Evolutionary conservation across 192 early-diverging fungal genomes (phyloP).

Genomic region (Backusella mclennaniae): DNA sequence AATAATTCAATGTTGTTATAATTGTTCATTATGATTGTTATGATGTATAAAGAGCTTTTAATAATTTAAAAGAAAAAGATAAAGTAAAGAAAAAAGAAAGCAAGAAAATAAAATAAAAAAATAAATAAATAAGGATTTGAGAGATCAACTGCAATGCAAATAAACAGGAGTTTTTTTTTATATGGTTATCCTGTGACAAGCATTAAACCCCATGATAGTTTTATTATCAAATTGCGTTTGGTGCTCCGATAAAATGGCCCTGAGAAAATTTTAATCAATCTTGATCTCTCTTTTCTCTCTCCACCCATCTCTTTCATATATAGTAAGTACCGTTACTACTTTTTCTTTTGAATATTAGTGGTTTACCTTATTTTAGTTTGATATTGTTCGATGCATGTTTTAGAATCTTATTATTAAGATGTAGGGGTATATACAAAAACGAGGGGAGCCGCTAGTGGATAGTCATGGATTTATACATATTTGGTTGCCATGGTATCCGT

Average conservation of each 20-base stretch:
- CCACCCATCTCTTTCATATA: neutral
- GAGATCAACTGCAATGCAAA: constrained; percentile 5
- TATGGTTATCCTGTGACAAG: neutral
- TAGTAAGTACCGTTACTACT: neutral
- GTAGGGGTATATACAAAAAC: neutral
- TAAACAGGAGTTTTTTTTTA: constrained; percentile 6
- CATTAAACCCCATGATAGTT: neutral
- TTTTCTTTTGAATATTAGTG: neutral
- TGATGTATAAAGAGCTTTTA: neutral
- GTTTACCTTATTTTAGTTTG: neutral
- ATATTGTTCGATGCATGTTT: neutral
- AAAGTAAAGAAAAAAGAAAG: neutral
- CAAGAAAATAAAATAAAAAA: neutral
- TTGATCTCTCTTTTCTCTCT: neutral
- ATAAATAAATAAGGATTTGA: constrained; percentile 2
- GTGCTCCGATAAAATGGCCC: neutral
- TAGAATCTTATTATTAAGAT: neutral
- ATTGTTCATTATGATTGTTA: neutral
- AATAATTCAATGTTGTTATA: neutral
- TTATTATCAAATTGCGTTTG: neutral
- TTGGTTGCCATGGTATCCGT: neutral
- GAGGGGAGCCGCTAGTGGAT: neutral
- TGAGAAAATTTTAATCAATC: neutral
- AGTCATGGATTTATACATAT: neutral
- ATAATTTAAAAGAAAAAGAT: neutral